Evolutionary conservation across 169 alveolate species (phyloP).

Genomic region (Eimeria praecox): DNA sequence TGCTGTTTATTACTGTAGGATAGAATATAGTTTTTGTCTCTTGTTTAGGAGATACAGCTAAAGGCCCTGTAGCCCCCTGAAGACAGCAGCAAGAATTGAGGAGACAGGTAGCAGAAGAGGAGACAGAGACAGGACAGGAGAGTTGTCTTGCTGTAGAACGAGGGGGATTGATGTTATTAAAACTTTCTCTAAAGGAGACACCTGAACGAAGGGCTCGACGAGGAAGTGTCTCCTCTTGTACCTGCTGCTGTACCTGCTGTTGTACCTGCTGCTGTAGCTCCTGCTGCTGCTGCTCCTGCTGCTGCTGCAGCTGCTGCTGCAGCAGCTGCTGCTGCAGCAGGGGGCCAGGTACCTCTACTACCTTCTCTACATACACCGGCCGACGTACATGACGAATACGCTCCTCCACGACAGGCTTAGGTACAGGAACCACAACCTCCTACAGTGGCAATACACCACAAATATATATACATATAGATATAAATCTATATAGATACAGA

Average conservation of each 20-base stretch:
- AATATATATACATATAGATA: neutral
- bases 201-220: no score
- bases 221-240: no score
- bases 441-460: neutral
- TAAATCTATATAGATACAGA: no score
- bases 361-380: conserved; percentile 36
- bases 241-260: no score
- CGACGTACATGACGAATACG: conserved; percentile 13
- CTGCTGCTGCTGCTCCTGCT: no score
- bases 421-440: conserved; percentile 71
- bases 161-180: no score
- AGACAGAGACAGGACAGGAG: neutral
- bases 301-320: no score
- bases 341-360: conserved; percentile 55
- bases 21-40: neutral
- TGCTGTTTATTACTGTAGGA: neutral
- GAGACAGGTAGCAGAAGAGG: neutral
- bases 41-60: no score
- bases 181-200: no score
- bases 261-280: no score
- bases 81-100: conserved; percentile 13
- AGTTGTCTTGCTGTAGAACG: neutral
- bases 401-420: conserved; percentile 68
- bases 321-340: conserved; percentile 6
- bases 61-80: neutral